phyloP scores from a whole-genome alignment of 345 rosid species.

The Brassica incana region DNA sequence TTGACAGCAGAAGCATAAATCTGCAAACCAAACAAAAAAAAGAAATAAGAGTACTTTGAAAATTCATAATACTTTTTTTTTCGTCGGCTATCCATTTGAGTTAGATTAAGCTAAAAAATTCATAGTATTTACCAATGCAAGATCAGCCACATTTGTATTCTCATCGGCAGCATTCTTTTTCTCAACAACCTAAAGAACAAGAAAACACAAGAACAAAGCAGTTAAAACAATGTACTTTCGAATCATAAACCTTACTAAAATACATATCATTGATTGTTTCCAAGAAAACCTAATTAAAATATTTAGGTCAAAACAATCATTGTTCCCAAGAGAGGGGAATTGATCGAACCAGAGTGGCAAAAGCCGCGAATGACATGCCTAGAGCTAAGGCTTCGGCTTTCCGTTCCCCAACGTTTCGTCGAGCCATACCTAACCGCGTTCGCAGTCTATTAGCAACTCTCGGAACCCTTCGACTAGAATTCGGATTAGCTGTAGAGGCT shows the following conservation, averaged over 20 bases:
- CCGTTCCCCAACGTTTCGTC: slow-evolving; percentile 21
- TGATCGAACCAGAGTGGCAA: slow-evolving; percentile 62
- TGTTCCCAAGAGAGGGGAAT: background rate
- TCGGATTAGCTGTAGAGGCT: slow-evolving; percentile 28
- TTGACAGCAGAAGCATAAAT: slow-evolving; percentile 67
- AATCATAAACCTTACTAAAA: no score
- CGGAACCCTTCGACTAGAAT: slow-evolving; percentile 22
- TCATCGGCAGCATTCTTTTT: background rate
- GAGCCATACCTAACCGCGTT: slow-evolving; percentile 36
- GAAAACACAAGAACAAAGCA: background rate
- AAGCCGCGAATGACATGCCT: slow-evolving; percentile 82
- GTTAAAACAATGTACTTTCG: no score
- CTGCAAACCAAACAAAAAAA: background rate
- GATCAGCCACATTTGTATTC: slow-evolving; percentile 48
- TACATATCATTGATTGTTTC: background rate
- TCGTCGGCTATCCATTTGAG: no score
- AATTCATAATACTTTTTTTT: background rate
- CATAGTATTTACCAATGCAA: slow-evolving; percentile 45
- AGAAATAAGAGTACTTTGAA: background rate
- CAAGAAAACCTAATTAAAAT: background rate
- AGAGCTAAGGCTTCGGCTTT: slow-evolving; percentile 64
- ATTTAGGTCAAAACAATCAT: background rate
- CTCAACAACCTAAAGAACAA: slow-evolving; percentile 2
- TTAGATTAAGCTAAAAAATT: background rate
- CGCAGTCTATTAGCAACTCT: slow-evolving; percentile 40